phyloP scores from a whole-genome alignment of 306 rosid genomes.

The Morella rubra region DNA sequence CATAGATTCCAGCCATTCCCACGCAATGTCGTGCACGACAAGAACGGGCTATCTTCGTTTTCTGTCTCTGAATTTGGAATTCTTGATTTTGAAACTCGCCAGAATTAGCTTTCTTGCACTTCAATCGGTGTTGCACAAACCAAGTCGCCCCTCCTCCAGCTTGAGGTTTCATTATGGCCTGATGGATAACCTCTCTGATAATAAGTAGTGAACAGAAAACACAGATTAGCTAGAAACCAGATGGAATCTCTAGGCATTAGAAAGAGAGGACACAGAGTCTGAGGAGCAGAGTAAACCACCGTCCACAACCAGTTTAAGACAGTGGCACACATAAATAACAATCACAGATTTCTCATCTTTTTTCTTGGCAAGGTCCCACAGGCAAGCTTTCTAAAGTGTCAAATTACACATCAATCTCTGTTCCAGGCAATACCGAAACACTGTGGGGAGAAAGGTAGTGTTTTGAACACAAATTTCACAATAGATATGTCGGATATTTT shows the following conservation, averaged over 20 bases:
- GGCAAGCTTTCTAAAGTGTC: not conserved
- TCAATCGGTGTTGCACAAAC: not conserved
- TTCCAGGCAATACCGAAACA: not conserved
- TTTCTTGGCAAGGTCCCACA: too few species aligned
- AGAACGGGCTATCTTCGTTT: constrained; percentile 17
- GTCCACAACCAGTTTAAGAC: not conserved
- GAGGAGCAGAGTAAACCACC: not conserved
- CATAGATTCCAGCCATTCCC: not conserved
- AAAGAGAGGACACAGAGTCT: constrained; percentile 1
- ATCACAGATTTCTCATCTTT: not conserved
- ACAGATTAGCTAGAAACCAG: constrained; percentile 23
- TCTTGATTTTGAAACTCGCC: not conserved
- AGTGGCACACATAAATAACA: not conserved
- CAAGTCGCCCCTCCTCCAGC: constrained; percentile 26
- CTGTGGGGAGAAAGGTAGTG: not conserved
- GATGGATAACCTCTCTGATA: constrained; percentile 73
- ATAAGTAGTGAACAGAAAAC: constrained; percentile 16
- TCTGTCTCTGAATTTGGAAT: constrained; percentile 1
- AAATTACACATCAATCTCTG: not conserved
- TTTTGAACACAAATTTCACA: not conserved
- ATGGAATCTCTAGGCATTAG: constrained; percentile 5
- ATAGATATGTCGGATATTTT: not conserved
- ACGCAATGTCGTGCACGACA: constrained; percentile 13
- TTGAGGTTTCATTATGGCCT: constrained; percentile 32
- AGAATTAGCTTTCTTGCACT: not conserved